Evolutionary conservation across 805 yeast species (phyloP), one percentile per base, ranked within the genome.

Genomic region (Torulaspora maleeae): DNA sequence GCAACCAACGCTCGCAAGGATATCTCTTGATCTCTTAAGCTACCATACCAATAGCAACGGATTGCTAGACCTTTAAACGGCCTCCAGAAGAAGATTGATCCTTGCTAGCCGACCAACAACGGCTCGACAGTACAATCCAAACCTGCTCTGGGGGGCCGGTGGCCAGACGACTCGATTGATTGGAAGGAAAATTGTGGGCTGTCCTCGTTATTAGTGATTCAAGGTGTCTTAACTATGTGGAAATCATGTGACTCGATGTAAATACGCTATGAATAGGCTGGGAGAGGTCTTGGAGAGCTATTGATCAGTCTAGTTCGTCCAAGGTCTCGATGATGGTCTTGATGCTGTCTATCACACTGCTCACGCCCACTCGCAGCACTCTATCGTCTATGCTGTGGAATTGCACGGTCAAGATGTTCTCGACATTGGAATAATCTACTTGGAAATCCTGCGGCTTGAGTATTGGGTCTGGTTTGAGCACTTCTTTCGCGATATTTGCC

Each of bases 321-420:
- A 88, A 69, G 45, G 95, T 82, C 68, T 89, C 96, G 1, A 88
- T 69, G 2, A 85, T 76, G 0, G 93, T 81, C 57, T 83, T 83
- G 45, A 87, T 63, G 50, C 82, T 82, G 59, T 88, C 96, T 44
- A 90, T 70, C 13, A 85, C 76, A 52, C 83, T 83, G 64, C 88
- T 87, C 15, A 85, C 86, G 7, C 95, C 95, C 5, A 88, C 95
- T 50, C 97, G 71, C 41, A 89, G 74, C 5, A 81, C 81, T 36
- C 96, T 70, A 52, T 85, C 95, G 41, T 86, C 80, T 0, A 72
- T 71, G 1, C 88, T 87, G 6, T 68, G 61, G 53, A 86, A 85
- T 1, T 56, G 50, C 24, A 81, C 75, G 2, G 61, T 47, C 33
- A 87, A 68, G 0, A 49, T 50, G 15, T 52, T 56, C 1, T 61